phyloP scores from a whole-genome alignment of 1,139 yeast genomes.

The Debaryomyces udenii region DNA sequence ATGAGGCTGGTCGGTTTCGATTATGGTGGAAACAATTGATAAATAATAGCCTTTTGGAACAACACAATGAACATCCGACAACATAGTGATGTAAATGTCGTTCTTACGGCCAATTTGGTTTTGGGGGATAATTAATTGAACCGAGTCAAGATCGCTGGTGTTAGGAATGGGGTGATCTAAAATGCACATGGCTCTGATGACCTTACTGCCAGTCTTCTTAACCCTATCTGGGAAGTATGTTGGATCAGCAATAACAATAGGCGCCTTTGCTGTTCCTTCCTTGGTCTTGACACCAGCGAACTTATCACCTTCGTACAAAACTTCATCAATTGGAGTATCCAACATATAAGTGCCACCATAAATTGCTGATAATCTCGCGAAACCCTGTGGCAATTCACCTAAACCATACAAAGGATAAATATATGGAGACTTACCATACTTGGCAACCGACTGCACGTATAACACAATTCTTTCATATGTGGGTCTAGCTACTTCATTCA shows the following conservation, averaged over 20 bases:
- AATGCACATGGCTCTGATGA: slow-evolving; percentile 93
- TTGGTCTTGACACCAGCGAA: slow-evolving; percentile 88
- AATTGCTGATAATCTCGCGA: slow-evolving; percentile 94
- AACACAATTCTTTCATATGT: slow-evolving; percentile 84
- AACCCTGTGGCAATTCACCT: slow-evolving; percentile 98
- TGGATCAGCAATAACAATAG: slow-evolving; percentile 95
- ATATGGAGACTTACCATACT: slow-evolving; percentile 96
- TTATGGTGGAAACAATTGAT: slow-evolving; percentile 92
- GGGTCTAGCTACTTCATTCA: slow-evolving; percentile 89
- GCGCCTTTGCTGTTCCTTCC: slow-evolving; percentile 90
- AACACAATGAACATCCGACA: slow-evolving; percentile 89
- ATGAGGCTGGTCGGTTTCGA: slow-evolving; percentile 93
- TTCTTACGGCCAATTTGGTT: slow-evolving; percentile 92
- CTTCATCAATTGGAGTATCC: slow-evolving; percentile 92
- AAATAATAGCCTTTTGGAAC: slow-evolving; percentile 87
- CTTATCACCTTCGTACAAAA: slow-evolving; percentile 70
- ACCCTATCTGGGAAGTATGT: slow-evolving; percentile 95
- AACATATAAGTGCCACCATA: slow-evolving; percentile 99
- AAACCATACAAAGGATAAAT: slow-evolving; percentile 94
- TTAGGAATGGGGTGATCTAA: slow-evolving; percentile 88
- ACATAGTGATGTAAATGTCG: slow-evolving; percentile 91
- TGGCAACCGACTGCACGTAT: slow-evolving; percentile 88
- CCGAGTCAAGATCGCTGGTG: slow-evolving; percentile 82
- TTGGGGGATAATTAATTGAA: slow-evolving; percentile 95
- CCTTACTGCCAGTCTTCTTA: slow-evolving; percentile 79